Percentiles rank a stretch among this genome's conserved stretches.
phyloP scores from a whole-genome alignment of 768 basidiomycete species.

The Kwoniella sp. region DNA sequence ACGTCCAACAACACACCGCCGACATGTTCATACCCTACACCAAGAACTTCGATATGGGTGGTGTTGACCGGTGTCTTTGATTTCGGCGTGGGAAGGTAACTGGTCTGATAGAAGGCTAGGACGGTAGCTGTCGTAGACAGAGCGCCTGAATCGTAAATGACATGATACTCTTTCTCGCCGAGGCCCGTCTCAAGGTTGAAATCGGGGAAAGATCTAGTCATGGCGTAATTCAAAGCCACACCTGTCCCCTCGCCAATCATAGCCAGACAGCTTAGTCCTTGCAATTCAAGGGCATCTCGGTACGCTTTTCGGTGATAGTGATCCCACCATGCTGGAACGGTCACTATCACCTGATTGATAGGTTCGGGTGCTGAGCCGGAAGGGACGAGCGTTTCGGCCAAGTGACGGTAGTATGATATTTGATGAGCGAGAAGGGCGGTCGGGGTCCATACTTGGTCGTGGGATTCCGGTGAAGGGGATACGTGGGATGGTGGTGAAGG shows the following conservation, averaged over 20 bases:
- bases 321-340: constrained; percentile 86
- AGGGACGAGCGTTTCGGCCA: constrained; percentile 72
- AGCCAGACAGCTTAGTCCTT: constrained; percentile 78
- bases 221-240: constrained; percentile 96
- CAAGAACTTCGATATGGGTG: constrained; percentile 75
- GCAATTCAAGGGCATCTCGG: constrained; percentile 86
- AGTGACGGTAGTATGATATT: constrained; percentile 80
- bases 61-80: constrained; percentile 57
- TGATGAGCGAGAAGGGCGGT: constrained; percentile 96
- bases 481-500: constrained; percentile 43
- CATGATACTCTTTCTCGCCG: constrained; percentile 67
- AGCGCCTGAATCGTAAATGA: constrained; percentile 94
- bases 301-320: constrained; percentile 90
- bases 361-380: constrained; percentile 61
- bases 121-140: constrained; percentile 57
- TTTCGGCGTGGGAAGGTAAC: constrained; percentile 45
- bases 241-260: constrained; percentile 79
- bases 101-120: constrained; percentile 54
- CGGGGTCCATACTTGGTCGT: constrained; percentile 63
- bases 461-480: constrained; percentile 49
- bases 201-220: constrained; percentile 82
- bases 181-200: constrained; percentile 34
- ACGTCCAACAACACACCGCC: constrained; percentile 86
- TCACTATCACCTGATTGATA: constrained; percentile 80
- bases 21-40: constrained; percentile 75